Conservation (phyloP, 2,329 filamentous ascomycete genomes). For the Aschersonia sp. region DNA sequence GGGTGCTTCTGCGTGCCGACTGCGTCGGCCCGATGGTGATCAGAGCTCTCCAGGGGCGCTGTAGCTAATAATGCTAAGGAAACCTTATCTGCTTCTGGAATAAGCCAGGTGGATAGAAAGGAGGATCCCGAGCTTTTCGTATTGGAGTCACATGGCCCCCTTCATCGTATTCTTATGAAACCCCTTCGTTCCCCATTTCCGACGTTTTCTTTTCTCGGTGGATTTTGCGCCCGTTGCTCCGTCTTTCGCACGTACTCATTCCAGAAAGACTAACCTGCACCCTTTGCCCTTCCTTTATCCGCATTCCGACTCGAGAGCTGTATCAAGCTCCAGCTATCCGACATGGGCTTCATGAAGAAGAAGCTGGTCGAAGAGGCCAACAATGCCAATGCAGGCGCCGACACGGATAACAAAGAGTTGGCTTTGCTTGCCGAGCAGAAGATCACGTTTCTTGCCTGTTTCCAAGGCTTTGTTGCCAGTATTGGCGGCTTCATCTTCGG, state of each 20-base stretch:
- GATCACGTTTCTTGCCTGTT: conserved; percentile 26
- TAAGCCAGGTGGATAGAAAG: not conserved
- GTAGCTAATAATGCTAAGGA: not conserved
- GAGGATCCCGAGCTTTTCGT: not conserved
- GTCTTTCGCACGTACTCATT: too few relatives aligned
- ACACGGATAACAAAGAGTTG: not conserved
- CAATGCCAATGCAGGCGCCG: not conserved
- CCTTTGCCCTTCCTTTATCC: too few relatives aligned
- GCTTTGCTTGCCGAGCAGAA: conserved; percentile 8
- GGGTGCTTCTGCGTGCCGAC: too few relatives aligned
- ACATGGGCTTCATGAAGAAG: conserved; percentile 3
- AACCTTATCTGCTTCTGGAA: conserved; percentile 1
- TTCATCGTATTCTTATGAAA: not conserved
- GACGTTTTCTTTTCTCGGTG: too few relatives aligned
- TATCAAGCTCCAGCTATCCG: not conserved
- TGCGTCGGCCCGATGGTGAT: too few relatives aligned
- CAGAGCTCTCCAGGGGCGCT: not conserved
- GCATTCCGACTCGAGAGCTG: not conserved
- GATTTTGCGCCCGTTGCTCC: too few relatives aligned
- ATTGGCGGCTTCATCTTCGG: conserved; percentile 45
- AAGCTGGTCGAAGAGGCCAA: conserved; percentile 1
- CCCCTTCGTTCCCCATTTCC: not conserved
- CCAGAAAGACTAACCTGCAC: too few relatives aligned
- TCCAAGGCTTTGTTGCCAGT: conserved; percentile 36
- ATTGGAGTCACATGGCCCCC: not conserved